Percentiles rank a stretch among this genome's conserved stretches.
phyloP scores from a whole-genome alignment of 129 eudicot species.

The Chrysanthemum makinoi region DNA sequence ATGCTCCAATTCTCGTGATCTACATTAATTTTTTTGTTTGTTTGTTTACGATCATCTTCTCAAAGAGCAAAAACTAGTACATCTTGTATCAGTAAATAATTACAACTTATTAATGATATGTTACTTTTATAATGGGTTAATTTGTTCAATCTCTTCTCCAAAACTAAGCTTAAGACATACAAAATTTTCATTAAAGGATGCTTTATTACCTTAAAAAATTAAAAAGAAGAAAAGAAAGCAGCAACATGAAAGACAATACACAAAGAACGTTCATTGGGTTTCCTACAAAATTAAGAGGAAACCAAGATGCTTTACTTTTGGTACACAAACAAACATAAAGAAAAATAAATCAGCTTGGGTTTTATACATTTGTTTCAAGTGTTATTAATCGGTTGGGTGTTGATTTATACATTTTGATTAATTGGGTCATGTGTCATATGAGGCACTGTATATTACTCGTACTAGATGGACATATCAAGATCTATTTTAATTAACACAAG shows the following conservation, averaged over 20 bases:
- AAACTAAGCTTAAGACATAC: neutral
- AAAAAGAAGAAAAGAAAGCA: neutral
- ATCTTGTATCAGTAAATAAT: neutral
- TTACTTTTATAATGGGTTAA: no score
- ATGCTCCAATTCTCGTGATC: no score
- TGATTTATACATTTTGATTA: neutral
- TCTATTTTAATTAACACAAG: no score
- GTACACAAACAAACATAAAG: constrained; percentile 1
- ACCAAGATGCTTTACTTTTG: constrained; percentile 23
- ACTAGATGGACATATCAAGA: no score
- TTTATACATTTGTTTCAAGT: neutral
- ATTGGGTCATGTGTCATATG: no score
- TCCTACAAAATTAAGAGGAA: constrained; percentile 17
- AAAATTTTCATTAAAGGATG: neutral
- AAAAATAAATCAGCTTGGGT: neutral
- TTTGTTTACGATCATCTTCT: no score
- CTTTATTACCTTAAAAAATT: constrained; percentile 18
- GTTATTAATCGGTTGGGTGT: neutral
- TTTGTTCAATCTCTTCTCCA: no score
- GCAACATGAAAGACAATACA: constrained; percentile 19
- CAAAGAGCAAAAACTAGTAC: no score
- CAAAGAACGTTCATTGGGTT: constrained; percentile 20
- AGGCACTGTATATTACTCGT: no score
- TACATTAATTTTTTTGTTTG: no score
- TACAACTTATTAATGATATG: no score